A percentile compares a stretch with the other conserved stretches of the same genome.
phyloP scores from a whole-genome alignment of 2,329 filamentous ascomycete species.

The Fusarium tjaetaba region DNA sequence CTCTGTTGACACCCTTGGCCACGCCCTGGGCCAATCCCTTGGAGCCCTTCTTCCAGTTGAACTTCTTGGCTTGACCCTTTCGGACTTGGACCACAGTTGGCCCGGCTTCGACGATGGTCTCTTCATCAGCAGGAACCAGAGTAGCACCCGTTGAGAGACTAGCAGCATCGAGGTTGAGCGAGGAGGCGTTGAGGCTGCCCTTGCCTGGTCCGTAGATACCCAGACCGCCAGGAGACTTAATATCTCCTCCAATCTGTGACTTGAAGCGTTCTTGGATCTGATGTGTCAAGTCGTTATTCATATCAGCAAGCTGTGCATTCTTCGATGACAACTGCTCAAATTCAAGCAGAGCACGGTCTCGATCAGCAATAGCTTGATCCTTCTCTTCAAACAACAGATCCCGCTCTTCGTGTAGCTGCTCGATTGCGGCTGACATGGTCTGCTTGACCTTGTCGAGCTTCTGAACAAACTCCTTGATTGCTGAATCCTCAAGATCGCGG shows the following conservation, averaged over 20 bases:
- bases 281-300: constrained; percentile 95
- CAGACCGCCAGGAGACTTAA: constrained; percentile 62
- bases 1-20: constrained; percentile 91
- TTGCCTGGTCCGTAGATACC: constrained; percentile 67
- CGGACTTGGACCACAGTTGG: constrained; percentile 96
- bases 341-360: constrained; percentile 92
- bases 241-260: constrained; percentile 69
- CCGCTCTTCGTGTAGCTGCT: constrained; percentile 73
- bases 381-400: constrained; percentile 88
- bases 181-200: constrained; percentile 61
- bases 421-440: constrained; percentile 66
- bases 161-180: constrained; percentile 61
- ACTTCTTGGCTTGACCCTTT: constrained; percentile 94
- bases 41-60: constrained; percentile 98
- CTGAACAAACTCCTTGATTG: constrained; percentile 91
- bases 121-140: constrained; percentile 71
- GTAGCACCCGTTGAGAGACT: constrained; percentile 68
- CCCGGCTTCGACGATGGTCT: constrained; percentile 73
- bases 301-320: constrained; percentile 91
- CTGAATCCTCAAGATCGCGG: constrained; percentile 84
- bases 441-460: constrained; percentile 71
- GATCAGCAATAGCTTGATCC: constrained; percentile 81
- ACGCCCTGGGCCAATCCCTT: constrained; percentile 95
- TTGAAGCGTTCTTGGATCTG: constrained; percentile 95
- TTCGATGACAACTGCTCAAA: constrained; percentile 95